These are phyloP conservation scores for Aristolochia fimbriata DNA, from an alignment of 164 flowering plant species.

Conservation along the genomic window DNA sequence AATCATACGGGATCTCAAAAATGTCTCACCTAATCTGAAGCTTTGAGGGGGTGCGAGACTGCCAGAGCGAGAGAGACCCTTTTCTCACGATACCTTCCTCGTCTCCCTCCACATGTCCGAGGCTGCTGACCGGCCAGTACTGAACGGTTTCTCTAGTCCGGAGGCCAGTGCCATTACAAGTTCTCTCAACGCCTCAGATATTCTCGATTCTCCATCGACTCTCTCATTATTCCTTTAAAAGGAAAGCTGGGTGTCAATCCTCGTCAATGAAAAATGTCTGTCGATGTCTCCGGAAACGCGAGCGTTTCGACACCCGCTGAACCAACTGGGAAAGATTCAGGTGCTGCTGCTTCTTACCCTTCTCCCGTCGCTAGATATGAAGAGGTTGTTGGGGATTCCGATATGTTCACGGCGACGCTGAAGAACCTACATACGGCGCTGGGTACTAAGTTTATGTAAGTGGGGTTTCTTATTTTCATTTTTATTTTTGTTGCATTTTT, in stretches of 20 bases:
- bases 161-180: too few relatives aligned
- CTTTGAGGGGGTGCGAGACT: too few relatives aligned
- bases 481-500: background rate
- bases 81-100: too few relatives aligned
- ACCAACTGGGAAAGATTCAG: background rate
- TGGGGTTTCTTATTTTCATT: background rate
- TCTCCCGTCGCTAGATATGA: conserved; percentile 35
- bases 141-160: too few relatives aligned
- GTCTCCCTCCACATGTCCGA: too few relatives aligned
- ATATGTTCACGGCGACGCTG: conserved; percentile 48
- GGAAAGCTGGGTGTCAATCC: background rate
- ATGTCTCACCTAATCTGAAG: too few relatives aligned
- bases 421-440: conserved; percentile 33
- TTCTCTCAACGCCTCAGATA: too few relatives aligned
- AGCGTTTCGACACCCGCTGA: background rate
- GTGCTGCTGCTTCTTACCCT: conserved; percentile 17
- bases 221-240: background rate
- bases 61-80: too few relatives aligned
- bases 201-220: too few relatives aligned
- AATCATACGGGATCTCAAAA: too few relatives aligned
- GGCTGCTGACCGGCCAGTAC: too few relatives aligned
- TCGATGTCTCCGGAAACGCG: background rate
- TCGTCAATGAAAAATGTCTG: conserved; percentile 4
- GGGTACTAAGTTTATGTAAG: conserved; percentile 50
- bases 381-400: conserved; percentile 32